Evolutionary conservation across 495 filamentous ascomycete genomes (phyloP), one percentile per base, ranked within the genome.

Genomic region (Lentithecium fluviatile): DNA sequence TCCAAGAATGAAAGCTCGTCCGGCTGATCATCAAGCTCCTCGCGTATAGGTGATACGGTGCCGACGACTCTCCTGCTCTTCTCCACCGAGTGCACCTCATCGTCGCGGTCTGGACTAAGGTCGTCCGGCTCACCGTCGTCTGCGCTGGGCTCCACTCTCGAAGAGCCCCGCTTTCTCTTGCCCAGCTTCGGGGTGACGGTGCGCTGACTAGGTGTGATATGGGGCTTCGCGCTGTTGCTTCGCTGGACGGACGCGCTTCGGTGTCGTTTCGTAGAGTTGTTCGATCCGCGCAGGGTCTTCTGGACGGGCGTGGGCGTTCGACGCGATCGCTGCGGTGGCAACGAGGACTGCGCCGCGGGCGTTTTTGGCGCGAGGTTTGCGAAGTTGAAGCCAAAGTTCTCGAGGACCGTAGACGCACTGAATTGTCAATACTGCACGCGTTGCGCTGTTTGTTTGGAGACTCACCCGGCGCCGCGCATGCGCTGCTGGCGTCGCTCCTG

Each of bases 401-500:
- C 23, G 24, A 52, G 55, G 19, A 58, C 48, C 2, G 52, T 1
- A 12, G 21, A 21, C 36, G 55, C 7, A 10, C 48, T 64, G 54
- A 8, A 19, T 11, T 32, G 55, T 64, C 19, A 58, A 47, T 37
- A 12, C 20, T 17, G 21, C 7, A 11, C 12, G 3, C 6, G 53
- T 6, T 32, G 23, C 4, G 13, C 19, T n/a, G 5, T 20, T 45
- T 38, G 19, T 38, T 15, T n/a, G 32, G 29, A 10, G 8, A 20
- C 26, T 34, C 45, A 65, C 56, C 62, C 62, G 23, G 62, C 62
- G 26, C 62, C 62, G 49, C 62, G 62, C n/a, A 60, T 45, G 20
- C 62, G 62, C 62, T 65, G 45, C 47, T 45, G 34, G 10, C 54
- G 53, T n/a, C 29, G 60, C 42, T 64, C 53, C 20, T 46, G 15